These are phyloP conservation scores for Wickerhamiella siamensis DNA, from an alignment of 805 yeast genomes.

Conservation along the genomic window DNA sequence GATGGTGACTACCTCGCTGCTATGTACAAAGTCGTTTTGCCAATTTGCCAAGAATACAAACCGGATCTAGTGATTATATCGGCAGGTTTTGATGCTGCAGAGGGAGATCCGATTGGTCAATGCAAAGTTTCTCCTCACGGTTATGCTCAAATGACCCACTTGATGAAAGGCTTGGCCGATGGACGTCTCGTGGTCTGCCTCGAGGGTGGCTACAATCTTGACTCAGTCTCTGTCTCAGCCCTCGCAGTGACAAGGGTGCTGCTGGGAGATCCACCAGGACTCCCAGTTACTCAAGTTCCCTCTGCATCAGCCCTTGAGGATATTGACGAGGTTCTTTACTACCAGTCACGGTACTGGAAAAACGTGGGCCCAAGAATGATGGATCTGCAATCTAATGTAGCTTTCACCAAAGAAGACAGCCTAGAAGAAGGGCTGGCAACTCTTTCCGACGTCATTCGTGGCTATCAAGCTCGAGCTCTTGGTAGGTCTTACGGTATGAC, in stretches of 20 bases:
- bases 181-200: constrained; percentile 81
- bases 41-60: constrained; percentile 72
- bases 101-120: constrained; percentile 92
- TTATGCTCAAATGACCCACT: constrained; percentile 91
- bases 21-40: constrained; percentile 71
- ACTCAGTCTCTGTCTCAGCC: constrained; percentile 80
- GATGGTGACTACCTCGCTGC: constrained; percentile 95
- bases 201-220: constrained; percentile 95
- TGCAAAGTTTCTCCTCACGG: constrained; percentile 94
- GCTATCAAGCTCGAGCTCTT: constrained; percentile 43
- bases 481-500: constrained; percentile 45
- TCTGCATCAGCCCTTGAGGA: constrained; percentile 64
- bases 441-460: constrained; percentile 61
- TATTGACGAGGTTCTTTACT: constrained; percentile 62
- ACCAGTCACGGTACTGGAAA: constrained; percentile 81
- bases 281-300: constrained; percentile 48
- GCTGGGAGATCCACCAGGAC: constrained; percentile 89
- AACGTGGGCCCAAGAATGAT: constrained; percentile 36
- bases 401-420: background rate
- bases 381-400: constrained; percentile 4
- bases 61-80: constrained; percentile 90
- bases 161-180: constrained; percentile 71
- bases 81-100: constrained; percentile 98
- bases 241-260: constrained; percentile 81
- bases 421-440: constrained; percentile 6